Percentiles rank a stretch among this genome's conserved stretches.
Conservation (phyloP, 1,284 basidiomycete species). For the Stygiomarasmius scandens region DNA sequence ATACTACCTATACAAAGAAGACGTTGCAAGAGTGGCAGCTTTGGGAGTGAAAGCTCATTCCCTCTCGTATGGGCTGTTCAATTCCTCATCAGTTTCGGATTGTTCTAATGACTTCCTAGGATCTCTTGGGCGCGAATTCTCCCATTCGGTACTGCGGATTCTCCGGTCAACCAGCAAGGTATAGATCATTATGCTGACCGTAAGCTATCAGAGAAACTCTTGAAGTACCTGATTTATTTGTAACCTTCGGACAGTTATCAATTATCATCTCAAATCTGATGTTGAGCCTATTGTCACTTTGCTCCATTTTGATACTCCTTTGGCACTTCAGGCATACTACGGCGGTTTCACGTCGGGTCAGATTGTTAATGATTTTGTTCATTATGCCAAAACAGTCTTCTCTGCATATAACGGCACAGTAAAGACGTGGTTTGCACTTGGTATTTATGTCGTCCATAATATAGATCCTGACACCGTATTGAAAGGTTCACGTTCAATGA, state of each 20-base stretch:
- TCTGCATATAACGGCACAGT: conserved; percentile 48
- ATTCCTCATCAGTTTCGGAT: background rate
- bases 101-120: conserved; percentile 23
- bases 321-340: conserved; percentile 48
- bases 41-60: conserved; percentile 51
- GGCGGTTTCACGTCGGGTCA: conserved; percentile 48
- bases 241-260: conserved; percentile 37
- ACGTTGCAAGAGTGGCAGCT: conserved; percentile 45
- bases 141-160: conserved; percentile 48
- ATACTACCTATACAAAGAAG: conserved; percentile 52
- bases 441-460: background rate
- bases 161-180: conserved; percentile 46
- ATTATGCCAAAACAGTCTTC: conserved; percentile 54
- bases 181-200: conserved; percentile 51
- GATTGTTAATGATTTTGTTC: conserved; percentile 48
- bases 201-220: conserved; percentile 30
- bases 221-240: background rate
- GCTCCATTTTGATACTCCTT: conserved; percentile 51
- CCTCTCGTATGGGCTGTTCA: conserved; percentile 40
- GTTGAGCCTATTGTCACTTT: conserved; percentile 50
- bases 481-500: conserved; percentile 53
- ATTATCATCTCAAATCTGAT: conserved; percentile 43
- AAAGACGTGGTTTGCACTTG: conserved; percentile 42
- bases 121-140: conserved; percentile 53
- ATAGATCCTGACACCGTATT: background rate